Evolutionary conservation across 2,329 filamentous ascomycete genomes (phyloP).

Genomic region (Trichoderma koningii): DNA sequence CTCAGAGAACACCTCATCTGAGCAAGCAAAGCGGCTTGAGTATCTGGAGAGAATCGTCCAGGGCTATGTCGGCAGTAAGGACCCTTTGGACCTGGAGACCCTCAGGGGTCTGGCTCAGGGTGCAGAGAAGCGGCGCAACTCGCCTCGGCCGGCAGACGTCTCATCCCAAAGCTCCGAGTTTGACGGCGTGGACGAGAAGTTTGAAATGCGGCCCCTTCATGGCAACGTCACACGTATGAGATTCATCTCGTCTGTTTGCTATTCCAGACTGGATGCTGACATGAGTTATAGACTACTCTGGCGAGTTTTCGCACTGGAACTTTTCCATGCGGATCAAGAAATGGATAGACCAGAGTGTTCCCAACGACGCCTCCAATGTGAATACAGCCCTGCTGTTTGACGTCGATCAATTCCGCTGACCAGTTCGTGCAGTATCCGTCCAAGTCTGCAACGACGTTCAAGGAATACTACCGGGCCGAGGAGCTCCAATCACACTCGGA

Average conservation of each 20-base stretch:
- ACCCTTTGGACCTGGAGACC: slow-evolving; percentile 27
- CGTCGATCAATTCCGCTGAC: slow-evolving; percentile 6
- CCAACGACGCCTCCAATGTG: slow-evolving; percentile 36
- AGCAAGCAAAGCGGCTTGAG: slow-evolving; percentile 26
- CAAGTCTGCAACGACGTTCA: slow-evolving; percentile 38
- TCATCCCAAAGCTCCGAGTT: slow-evolving; percentile 30
- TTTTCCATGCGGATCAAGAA: slow-evolving; percentile 55
- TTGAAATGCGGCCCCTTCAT: slow-evolving; percentile 5
- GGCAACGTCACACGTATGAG: slow-evolving; percentile 23
- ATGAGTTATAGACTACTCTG: slow-evolving; percentile 48
- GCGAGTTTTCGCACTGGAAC: slow-evolving; percentile 57
- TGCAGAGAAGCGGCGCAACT: slow-evolving; percentile 6
- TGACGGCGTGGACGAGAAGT: slow-evolving; percentile 31
- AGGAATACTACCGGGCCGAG: slow-evolving; percentile 49
- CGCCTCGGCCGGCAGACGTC: slow-evolving; percentile 9
- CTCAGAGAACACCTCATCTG: slow-evolving; percentile 12
- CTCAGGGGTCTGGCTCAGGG: slow-evolving; percentile 23
- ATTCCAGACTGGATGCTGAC: neutral
- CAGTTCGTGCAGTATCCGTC: slow-evolving; percentile 32
- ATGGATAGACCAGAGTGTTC: slow-evolving; percentile 49
- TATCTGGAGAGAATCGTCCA: slow-evolving; percentile 27
- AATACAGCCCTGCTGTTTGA: slow-evolving; percentile 25
- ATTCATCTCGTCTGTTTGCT: neutral
- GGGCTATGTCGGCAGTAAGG: slow-evolving; percentile 23
- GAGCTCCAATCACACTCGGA: slow-evolving; percentile 48